Conservation (phyloP, 352 stramenopile species). For the Phytophthora crassamura region DNA sequence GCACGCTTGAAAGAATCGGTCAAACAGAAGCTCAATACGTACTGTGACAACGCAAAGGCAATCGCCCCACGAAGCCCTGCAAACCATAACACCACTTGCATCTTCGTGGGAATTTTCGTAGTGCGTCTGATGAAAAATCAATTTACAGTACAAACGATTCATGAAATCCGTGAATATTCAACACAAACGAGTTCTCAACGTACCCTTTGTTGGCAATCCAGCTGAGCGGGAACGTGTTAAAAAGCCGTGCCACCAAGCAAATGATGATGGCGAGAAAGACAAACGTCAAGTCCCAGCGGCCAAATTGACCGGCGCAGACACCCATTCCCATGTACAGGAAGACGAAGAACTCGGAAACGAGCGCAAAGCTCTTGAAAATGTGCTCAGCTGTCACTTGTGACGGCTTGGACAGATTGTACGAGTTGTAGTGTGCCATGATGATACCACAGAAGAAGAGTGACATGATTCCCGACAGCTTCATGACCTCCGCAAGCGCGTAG, state of each 20-base stretch:
- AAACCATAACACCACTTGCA: slow-evolving; percentile 95
- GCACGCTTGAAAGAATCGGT: too few species aligned
- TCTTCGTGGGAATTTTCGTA: slow-evolving; percentile 82
- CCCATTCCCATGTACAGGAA: slow-evolving; percentile 85
- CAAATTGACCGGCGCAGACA: slow-evolving; percentile 70
- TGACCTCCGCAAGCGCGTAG: slow-evolving; percentile 70
- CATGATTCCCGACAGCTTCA: slow-evolving; percentile 91
- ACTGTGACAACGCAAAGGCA: slow-evolving; percentile 88
- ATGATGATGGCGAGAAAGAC: slow-evolving; percentile 89
- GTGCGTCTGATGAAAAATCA: slow-evolving; percentile 39
- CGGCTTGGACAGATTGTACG: slow-evolving; percentile 75
- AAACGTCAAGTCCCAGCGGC: slow-evolving; percentile 87
- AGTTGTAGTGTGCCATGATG: slow-evolving; percentile 86
- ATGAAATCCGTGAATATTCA: not conserved
- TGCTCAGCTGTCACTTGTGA: slow-evolving; percentile 74
- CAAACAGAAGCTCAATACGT: slow-evolving; percentile 14
- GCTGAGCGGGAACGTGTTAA: slow-evolving; percentile 95
- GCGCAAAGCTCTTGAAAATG: slow-evolving; percentile 79
- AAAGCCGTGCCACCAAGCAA: slow-evolving; percentile 84
- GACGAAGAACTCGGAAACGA: slow-evolving; percentile 79
- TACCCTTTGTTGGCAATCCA: slow-evolving; percentile 68
- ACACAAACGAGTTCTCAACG: slow-evolving; percentile 10
- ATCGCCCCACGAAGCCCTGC: slow-evolving; percentile 89
- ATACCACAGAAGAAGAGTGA: slow-evolving; percentile 93
- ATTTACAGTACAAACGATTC: not conserved